A percentile compares a stretch with the other conserved stretches of the same genome.
phyloP scores from a whole-genome alignment of 352 stramenopile species.

The Globisporangium echinulatum region DNA sequence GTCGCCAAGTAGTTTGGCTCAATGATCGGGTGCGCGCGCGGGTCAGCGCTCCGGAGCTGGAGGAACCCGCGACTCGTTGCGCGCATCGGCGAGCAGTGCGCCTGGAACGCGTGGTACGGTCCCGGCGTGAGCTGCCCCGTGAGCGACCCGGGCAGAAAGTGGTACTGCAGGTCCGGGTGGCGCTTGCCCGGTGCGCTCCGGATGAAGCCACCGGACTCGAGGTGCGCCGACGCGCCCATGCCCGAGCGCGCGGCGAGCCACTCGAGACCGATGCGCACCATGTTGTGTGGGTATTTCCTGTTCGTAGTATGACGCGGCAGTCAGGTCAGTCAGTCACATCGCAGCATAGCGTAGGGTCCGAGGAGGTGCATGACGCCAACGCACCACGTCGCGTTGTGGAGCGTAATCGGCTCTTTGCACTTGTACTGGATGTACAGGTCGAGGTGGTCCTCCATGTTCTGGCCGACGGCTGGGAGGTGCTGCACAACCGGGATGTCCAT shows the following conservation, averaged over 20 bases:
- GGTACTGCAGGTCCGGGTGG: slow-evolving; percentile 86
- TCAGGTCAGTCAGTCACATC: slow-evolving; percentile 1
- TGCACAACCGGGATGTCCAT: slow-evolving; percentile 70
- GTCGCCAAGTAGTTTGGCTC: slow-evolving; percentile 88
- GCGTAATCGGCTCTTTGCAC: slow-evolving; percentile 85
- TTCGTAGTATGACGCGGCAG: too few relatives aligned
- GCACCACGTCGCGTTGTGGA: slow-evolving; percentile 85
- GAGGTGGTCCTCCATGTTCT: slow-evolving; percentile 88
- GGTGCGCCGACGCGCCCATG: slow-evolving; percentile 67
- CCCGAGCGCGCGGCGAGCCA: slow-evolving; percentile 72
- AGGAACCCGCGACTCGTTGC: slow-evolving; percentile 80
- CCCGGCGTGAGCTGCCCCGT: slow-evolving; percentile 60
- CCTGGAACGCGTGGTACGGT: slow-evolving; percentile 74
- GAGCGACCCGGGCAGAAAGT: slow-evolving; percentile 85
- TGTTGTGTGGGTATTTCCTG: slow-evolving; percentile 82
- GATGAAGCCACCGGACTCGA: slow-evolving; percentile 87
- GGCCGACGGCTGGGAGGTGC: slow-evolving; percentile 69
- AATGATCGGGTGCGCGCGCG: slow-evolving; percentile 73
- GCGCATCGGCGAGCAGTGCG: slow-evolving; percentile 86
- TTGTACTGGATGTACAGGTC: slow-evolving; percentile 88
- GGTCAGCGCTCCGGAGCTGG: slow-evolving; percentile 71
- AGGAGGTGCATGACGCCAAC: neutral
- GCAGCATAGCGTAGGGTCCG: neutral
- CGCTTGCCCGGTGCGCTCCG: slow-evolving; percentile 67
- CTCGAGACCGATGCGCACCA: slow-evolving; percentile 78